Conservation (phyloP, 495 filamentous ascomycete species). For the Sporormia fimetaria region DNA sequence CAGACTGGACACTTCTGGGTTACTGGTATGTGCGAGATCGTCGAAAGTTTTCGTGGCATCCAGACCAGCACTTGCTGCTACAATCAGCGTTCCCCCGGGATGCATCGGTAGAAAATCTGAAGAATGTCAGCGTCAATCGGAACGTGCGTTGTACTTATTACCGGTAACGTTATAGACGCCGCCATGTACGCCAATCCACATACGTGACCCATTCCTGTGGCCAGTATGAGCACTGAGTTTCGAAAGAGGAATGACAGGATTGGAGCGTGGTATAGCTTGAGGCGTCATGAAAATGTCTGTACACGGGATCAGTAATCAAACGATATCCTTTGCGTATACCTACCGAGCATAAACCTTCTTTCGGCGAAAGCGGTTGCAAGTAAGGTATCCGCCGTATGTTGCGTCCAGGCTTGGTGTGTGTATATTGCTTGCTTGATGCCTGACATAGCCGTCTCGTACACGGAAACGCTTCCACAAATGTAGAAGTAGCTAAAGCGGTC, state of each 20-base stretch:
- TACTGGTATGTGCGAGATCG: constrained; percentile 42
- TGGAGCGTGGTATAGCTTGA: constrained; percentile 38
- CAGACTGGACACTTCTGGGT: constrained; percentile 40
- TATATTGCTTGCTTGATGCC: constrained; percentile 42
- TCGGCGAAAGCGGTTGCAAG: constrained; percentile 43
- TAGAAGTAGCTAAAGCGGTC: too few relatives aligned
- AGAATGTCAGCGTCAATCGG: too few relatives aligned
- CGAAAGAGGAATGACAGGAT: constrained; percentile 39
- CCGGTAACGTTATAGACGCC: constrained; percentile 41
- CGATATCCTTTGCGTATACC: too few relatives aligned
- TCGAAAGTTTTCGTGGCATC: constrained; percentile 43
- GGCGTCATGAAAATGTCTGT: constrained; percentile 45
- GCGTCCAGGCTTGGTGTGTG: constrained; percentile 38
- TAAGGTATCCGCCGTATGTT: constrained; percentile 38
- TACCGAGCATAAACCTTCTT: constrained; percentile 39
- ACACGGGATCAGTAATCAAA: not conserved
- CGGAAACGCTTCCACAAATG: constrained; percentile 42
- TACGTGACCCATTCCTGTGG: constrained; percentile 37
- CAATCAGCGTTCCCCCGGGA: constrained; percentile 40
- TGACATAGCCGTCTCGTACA: constrained; percentile 44
- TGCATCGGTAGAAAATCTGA: constrained; percentile 43
- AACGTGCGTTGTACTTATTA: too few relatives aligned
- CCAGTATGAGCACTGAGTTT: constrained; percentile 40
- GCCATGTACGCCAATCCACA: constrained; percentile 44
- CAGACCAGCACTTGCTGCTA: constrained; percentile 42